Evolutionary conservation across 2,329 filamentous ascomycete genomes (phyloP).

Genomic region (Clathrospora elynae): DNA sequence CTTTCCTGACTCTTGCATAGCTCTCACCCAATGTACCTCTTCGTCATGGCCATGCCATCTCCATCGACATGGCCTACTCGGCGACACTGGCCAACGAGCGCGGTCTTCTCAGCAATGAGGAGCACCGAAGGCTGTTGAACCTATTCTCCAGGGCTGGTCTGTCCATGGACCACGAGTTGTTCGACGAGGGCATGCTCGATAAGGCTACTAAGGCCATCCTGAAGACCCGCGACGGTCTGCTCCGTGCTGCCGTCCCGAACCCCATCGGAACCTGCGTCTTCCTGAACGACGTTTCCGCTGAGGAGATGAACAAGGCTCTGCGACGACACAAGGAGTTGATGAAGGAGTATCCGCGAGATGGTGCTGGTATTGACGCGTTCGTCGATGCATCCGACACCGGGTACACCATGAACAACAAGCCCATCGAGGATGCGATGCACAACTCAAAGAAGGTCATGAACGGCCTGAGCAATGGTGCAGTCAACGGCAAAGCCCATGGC

Average conservation of each 20-base stretch:
- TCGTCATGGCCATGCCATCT: conserved; percentile 74
- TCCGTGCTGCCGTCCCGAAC: conserved; percentile 70
- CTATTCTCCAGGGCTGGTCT: conserved; percentile 73
- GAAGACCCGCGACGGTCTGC: conserved; percentile 70
- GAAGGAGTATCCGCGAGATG: conserved; percentile 66
- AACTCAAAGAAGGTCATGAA: conserved; percentile 29
- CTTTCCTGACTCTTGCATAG: conserved; percentile 43
- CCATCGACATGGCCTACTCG: conserved; percentile 77
- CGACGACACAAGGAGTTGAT: conserved; percentile 67
- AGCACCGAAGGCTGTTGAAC: conserved; percentile 66
- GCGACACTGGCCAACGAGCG: conserved; percentile 69
- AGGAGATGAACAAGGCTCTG: conserved; percentile 67
- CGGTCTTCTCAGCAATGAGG: conserved; percentile 63
- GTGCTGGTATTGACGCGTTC: conserved; percentile 70
- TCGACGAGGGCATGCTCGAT: conserved; percentile 68
- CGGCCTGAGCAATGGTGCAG: conserved; percentile 30
- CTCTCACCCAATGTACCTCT: conserved; percentile 70
- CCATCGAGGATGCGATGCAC: conserved; percentile 42
- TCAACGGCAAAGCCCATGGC: conserved; percentile 28
- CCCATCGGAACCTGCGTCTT: conserved; percentile 71
- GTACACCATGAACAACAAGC: conserved; percentile 55
- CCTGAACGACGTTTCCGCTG: conserved; percentile 67
- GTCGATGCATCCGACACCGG: conserved; percentile 73
- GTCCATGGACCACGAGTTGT: conserved; percentile 72
- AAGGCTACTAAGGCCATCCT: conserved; percentile 71